Evolutionary conservation across 495 filamentous ascomycete genomes (phyloP), one percentile per base, ranked within the genome.

Genomic region (Ramalina intermedia): DNA sequence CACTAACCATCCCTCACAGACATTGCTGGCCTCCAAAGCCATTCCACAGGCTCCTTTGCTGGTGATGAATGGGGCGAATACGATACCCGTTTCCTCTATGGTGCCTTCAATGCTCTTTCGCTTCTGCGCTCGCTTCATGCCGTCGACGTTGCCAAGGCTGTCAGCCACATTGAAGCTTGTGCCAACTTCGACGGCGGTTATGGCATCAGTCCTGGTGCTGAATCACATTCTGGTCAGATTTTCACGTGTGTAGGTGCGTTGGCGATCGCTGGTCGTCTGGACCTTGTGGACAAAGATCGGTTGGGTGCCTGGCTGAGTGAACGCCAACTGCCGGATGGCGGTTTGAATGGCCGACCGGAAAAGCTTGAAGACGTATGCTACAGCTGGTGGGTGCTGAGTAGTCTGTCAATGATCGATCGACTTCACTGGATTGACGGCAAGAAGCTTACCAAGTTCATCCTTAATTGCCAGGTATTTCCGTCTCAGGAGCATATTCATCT

Each of bases 301-400:
- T 66, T 96, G 2, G 89, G 82, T 1, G 74, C 77, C 17, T 98
- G 91, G 91, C 74, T 98, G 24, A 91, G 87, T 65, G 91, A 98
- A 64, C 71, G 91, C 27, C 91, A 98, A 58, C 68, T 93, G 13
- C 75, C 85, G 8, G 81, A 79, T 21, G 93, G 93, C 29, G 91
- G 91, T 4, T 66, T 98, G 26, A 98, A 96, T 59, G 91, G 91
- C 3, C 74, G 91, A 43, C 91, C 91, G 1, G 93, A 96, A 67
- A 98, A 98, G 68, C 68, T 87, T 46, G 87, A 90, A 62, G 93
- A 98, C 67, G 88, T 94, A 6, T 98, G 91, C 66, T 98, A 98
- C 63, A 93, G 85, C 60, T 98, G 91, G 91, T 98, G 91, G 91
- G 91, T 96, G 21, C 63, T 83, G 47, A 84, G 81, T 57, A 94